Evolutionary conservation across 1,139 yeast species (phyloP).

Genomic region (Yamadazyma oceani): DNA sequence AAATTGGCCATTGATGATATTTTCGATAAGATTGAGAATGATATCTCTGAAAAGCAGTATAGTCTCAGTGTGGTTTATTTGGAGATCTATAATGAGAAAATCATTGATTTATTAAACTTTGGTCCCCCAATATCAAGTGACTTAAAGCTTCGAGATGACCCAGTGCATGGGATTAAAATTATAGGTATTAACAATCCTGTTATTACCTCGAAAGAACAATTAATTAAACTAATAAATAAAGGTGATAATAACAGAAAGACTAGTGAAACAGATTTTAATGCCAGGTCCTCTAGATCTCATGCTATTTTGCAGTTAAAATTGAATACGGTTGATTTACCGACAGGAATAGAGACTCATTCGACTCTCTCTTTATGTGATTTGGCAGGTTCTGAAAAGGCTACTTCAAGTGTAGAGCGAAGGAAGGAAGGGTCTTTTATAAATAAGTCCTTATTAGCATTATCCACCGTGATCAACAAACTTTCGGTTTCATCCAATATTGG

Average conservation of each 20-base stretch:
- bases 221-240: slow-evolving; percentile 55
- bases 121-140: slow-evolving; percentile 37
- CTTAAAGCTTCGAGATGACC: slow-evolving; percentile 74
- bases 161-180: slow-evolving; percentile 69
- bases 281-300: slow-evolving; percentile 87
- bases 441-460: slow-evolving; percentile 82
- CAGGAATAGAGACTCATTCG: slow-evolving; percentile 49
- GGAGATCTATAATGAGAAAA: slow-evolving; percentile 88
- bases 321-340: slow-evolving; percentile 38
- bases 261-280: slow-evolving; percentile 85
- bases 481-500: slow-evolving; percentile 38
- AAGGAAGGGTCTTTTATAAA: slow-evolving; percentile 93
- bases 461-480: slow-evolving; percentile 83
- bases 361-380: slow-evolving; percentile 87
- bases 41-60: slow-evolving; percentile 28
- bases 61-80: slow-evolving; percentile 66
- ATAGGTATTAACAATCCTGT: slow-evolving; percentile 68
- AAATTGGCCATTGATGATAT: slow-evolving; percentile 70
- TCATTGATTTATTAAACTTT: slow-evolving; percentile 61
- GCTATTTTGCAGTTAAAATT: slow-evolving; percentile 79
- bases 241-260: slow-evolving; percentile 82
- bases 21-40: slow-evolving; percentile 48
- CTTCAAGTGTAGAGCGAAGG: slow-evolving; percentile 76
- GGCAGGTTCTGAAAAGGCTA: slow-evolving; percentile 94
- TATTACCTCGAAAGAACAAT: slow-evolving; percentile 58